phyloP scores from a whole-genome alignment of 2,329 filamentous ascomycete genomes.

The Aspergillus novoparasiticus region DNA sequence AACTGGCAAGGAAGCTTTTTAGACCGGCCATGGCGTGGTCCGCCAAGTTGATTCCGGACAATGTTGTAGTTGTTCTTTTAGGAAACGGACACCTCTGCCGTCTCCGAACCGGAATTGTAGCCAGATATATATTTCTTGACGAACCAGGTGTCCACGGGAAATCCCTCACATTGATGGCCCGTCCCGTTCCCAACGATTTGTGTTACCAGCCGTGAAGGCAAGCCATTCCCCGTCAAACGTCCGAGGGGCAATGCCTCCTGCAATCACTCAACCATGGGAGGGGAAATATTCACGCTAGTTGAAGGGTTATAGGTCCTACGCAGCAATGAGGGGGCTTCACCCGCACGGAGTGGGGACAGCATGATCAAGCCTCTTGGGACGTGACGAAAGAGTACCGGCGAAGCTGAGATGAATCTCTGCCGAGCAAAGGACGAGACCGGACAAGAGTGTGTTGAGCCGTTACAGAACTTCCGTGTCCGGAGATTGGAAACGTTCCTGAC shows the following conservation, averaged over 20 bases:
- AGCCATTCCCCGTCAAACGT: background rate
- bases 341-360: background rate
- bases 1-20: constrained; percentile 22
- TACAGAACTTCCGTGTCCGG: background rate
- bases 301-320: background rate
- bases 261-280: background rate
- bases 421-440: background rate
- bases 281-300: background rate
- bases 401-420: background rate
- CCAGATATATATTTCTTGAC: background rate
- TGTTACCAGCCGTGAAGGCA: background rate
- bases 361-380: background rate
- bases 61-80: constrained; percentile 9
- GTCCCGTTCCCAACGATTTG: background rate
- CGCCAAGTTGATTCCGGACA: constrained; percentile 1
- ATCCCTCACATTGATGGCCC: background rate
- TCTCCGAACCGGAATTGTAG: background rate
- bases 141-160: background rate
- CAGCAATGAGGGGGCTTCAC: background rate
- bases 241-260: background rate
- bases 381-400: background rate
- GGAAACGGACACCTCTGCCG: background rate
- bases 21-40: constrained; percentile 28
- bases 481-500: background rate
- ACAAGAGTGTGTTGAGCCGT: background rate